These are phyloP conservation scores for Moniliella sp. DNA, from an alignment of 1,284 basidiomycete genomes.

Conservation along the genomic window DNA sequence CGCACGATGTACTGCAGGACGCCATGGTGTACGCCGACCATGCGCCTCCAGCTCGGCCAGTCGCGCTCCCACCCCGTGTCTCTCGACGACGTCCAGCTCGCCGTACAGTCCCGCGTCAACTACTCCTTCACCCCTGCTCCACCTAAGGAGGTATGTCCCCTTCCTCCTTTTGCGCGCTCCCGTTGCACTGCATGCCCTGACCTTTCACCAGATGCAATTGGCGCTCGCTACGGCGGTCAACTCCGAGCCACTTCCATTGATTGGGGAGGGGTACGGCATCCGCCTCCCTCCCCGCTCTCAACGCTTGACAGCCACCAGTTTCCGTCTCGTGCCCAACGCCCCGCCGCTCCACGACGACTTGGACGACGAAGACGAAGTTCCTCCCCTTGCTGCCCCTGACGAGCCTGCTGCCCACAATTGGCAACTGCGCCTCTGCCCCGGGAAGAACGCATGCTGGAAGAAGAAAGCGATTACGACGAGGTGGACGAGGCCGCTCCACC, in stretches of 20 bases:
- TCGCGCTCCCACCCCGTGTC: constrained; percentile 38
- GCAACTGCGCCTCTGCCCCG: not conserved
- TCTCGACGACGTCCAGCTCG: constrained; percentile 70
- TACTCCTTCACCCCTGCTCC: constrained; percentile 81
- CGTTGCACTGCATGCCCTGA: constrained; percentile 1
- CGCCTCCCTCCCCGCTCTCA: constrained; percentile 62
- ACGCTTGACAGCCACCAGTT: constrained; percentile 70
- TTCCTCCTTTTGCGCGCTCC: not conserved
- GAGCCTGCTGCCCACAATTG: not conserved
- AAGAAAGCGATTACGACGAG: constrained; percentile 3
- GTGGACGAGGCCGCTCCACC: constrained; percentile 1
- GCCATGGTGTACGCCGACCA: constrained; percentile 84
- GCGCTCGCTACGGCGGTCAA: constrained; percentile 77
- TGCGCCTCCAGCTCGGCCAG: constrained; percentile 36
- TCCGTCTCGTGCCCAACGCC: constrained; percentile 71
- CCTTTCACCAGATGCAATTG: constrained; percentile 50
- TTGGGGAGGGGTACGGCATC: constrained; percentile 85
- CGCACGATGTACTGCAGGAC: constrained; percentile 68
- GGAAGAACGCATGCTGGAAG: constrained; percentile 1
- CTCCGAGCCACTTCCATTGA: constrained; percentile 60
- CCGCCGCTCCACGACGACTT: constrained; percentile 38
- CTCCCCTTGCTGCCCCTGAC: not conserved
- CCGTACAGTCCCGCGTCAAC: constrained; percentile 74
- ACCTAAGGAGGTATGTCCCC: constrained; percentile 70
- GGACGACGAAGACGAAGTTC: constrained; percentile 1